Base-by-base conservation (phyloP, 1,284 basidiomycete species). In the Kalmanozyma brasiliensis region DNA sequence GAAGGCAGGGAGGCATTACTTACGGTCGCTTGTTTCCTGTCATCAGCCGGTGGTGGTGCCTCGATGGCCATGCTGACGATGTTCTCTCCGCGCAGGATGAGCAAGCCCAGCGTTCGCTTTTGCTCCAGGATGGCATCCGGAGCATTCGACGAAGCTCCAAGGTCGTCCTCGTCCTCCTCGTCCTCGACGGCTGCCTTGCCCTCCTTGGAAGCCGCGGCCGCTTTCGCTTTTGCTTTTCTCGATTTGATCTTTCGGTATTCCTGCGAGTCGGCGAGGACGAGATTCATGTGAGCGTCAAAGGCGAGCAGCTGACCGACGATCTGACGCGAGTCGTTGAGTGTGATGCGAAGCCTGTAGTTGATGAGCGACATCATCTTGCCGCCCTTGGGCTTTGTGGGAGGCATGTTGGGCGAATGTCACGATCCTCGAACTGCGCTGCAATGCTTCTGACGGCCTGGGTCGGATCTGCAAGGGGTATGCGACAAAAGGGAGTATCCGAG, bases 241-340 rank as follows among this genome's bases (percentile, higher is more conserved):
- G 75, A 71, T 51, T 80, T 80, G 52, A 80, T 56, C 49, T 74
- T 68, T 23, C 79, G 71, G 37, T 79, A 81, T 51, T 81, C 79
- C 60, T 81, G 77, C 19, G 78, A 77, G 76, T 98, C 95, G 13
- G 94, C 93, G 52, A 99, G 86, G 47, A 99, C 96, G 75, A 99
- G 87, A 85, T 99, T 99, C 95, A 98, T 98, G 85, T 98, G 96
- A 80, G 92, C 90, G 86, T 99, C 96, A 83, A 98, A 99, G 47
- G 96, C 96, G 80, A 99, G 90, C 91, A 98, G 95, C 85, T 98
- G 96, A 43, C 96, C 96, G 40, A 92, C 93, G 76, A 98, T 86
- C 58, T 92, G 88, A 81, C 96, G 91, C 59, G 93, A 93, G 84
- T 99, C 96, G 88, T 96, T 98, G 84, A 98, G 90, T 53, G 94